Base-by-base conservation (phyloP, 768 basidiomycete genomes). In the Podaxis rugospora region DNA sequence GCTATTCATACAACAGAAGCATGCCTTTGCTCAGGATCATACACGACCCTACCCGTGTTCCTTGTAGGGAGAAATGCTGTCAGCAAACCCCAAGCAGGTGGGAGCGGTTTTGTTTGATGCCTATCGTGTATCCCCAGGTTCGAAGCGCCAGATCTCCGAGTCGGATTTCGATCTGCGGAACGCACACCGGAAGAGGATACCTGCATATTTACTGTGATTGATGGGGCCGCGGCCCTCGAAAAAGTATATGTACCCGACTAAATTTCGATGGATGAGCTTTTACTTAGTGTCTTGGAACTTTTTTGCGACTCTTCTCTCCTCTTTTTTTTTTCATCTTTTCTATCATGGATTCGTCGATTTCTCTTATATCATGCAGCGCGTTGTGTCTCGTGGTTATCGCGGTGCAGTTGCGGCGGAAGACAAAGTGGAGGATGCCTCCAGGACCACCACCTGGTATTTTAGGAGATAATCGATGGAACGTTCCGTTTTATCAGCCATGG, bases 401-500 rank as follows among this genome's bases (percentile, higher is more conserved):
- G 9, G 1, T 61, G 23, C 52, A 55, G 23, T 32, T 54, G 13
- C 55, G 35, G 36, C 59, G 59, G 10, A 61, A 55, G 39, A 55
- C 59, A 3, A 46, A 35, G 23, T 61, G 59, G 59, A 42, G 59
- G 9, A 61, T 66, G 46, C 66, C 66, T 18, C 66, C 64, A 1
- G 66, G 66, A 14, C 66, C 66, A 13, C 58, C 65, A 18, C 62
- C 64, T 37, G 52, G 64, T 35, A 49, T 62, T 13, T 53, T 64
- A 2, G 51, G 65, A 16, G 65, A 66, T 37, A 66, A 66, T 51
- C 61, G 66, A 23, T 46, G 44, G 35, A 51, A 66, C 27, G 56
- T 66, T 14, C 66, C 66, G 1, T 46, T 35, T 14, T 39, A 53
- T 37, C 54, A 62, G 35, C 55, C 63, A 4, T 69, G 69, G 69